phyloP scores from a whole-genome alignment of 2,329 filamentous ascomycete species.

The Fragosphaeria purpurea region DNA sequence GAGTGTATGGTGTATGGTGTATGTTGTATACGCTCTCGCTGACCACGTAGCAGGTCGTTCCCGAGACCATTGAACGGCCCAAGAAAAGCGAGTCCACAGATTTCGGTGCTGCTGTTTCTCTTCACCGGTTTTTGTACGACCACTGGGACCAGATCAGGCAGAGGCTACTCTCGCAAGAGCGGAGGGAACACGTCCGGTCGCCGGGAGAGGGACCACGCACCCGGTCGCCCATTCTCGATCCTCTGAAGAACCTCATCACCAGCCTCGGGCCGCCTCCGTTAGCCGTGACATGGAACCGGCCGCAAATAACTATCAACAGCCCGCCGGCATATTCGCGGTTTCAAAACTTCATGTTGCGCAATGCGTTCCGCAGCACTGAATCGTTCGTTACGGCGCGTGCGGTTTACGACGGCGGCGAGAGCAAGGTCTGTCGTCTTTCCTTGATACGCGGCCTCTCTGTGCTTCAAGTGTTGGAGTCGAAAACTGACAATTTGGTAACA shows the following conservation, averaged over 20 bases:
- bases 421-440: conserved; percentile 36
- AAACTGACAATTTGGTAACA: conserved; percentile 15
- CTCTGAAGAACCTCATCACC: conserved; percentile 50
- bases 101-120: conserved; percentile 59
- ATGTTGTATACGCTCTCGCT: too few relatives aligned
- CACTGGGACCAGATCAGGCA: conserved; percentile 62
- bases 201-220: conserved; percentile 42
- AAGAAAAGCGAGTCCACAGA: conserved; percentile 46
- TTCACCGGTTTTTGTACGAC: conserved; percentile 61
- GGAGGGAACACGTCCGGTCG: conserved; percentile 44
- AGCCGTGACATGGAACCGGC: conserved; percentile 60
- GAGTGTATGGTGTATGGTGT: too few relatives aligned
- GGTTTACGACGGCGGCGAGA: conserved; percentile 62
- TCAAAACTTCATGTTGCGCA: conserved; percentile 63
- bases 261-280: conserved; percentile 58
- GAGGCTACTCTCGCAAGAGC: conserved; percentile 50
- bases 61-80: conserved; percentile 33
- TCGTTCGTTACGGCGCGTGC: conserved; percentile 54
- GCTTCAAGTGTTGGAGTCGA: too few relatives aligned
- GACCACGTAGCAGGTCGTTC: conserved; percentile 19
- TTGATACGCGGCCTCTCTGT: too few relatives aligned
- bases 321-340: conserved; percentile 58
- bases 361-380: conserved; percentile 55
- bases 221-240: conserved; percentile 48
- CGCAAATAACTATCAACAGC: conserved; percentile 52